A percentile compares a stretch with the other conserved stretches of the same genome.
phyloP scores from a whole-genome alignment of 805 yeast genomes.

The Suhomyces faveliae region DNA sequence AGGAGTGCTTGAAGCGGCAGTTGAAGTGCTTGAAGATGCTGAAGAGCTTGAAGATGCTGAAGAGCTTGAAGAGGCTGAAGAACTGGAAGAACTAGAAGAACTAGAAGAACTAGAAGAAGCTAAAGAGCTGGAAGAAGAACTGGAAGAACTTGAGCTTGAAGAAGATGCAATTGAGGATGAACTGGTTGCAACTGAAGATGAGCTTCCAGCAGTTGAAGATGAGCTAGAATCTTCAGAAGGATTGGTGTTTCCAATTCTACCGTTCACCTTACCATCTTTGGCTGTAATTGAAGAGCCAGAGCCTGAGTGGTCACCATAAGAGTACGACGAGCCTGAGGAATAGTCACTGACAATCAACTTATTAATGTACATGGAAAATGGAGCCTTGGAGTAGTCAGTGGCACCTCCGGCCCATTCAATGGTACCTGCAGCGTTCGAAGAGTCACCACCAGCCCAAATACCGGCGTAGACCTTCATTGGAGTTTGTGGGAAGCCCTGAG shows the following conservation, averaged over 20 bases:
- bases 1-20: background rate
- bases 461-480: constrained; percentile 26
- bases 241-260: constrained; percentile 50
- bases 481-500: constrained; percentile 17
- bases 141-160: constrained; percentile 10
- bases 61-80: constrained; percentile 10
- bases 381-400: constrained; percentile 22
- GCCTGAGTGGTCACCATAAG: constrained; percentile 56
- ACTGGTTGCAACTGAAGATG: constrained; percentile 7
- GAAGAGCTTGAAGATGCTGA: constrained; percentile 3
- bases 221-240: constrained; percentile 25
- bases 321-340: constrained; percentile 46
- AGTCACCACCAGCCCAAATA: constrained; percentile 52
- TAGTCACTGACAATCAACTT: constrained; percentile 36
- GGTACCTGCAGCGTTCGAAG: constrained; percentile 24
- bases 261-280: constrained; percentile 57
- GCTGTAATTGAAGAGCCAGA: constrained; percentile 59
- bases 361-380: constrained; percentile 22
- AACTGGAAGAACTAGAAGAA: background rate
- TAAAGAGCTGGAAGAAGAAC: constrained; percentile 4
- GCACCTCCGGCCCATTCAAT: constrained; percentile 27
- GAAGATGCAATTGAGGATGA: constrained; percentile 11
- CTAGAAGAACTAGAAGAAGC: constrained; percentile 5
- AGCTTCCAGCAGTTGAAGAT: constrained; percentile 7
- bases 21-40: background rate